These are phyloP conservation scores for Penicillium flavigenum DNA, from an alignment of 495 filamentous ascomycete genomes.

Conservation along the genomic window DNA sequence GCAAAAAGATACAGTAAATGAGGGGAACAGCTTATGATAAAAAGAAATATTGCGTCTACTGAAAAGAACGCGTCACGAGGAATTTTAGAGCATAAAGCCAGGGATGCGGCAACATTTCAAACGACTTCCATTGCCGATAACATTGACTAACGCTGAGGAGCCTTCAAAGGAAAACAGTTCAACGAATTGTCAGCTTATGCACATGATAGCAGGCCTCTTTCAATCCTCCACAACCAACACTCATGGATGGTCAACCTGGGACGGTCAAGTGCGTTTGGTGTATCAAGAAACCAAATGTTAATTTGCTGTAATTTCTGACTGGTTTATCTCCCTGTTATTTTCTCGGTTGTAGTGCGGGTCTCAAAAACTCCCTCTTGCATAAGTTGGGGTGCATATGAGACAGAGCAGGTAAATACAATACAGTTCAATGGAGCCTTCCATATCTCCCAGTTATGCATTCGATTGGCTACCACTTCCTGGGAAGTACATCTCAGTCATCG, in stretches of 20 bases:
- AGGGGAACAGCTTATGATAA: too few species aligned
- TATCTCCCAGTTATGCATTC: too few species aligned
- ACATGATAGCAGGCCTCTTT: not conserved
- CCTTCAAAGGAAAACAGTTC: not conserved
- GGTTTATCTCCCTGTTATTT: not conserved
- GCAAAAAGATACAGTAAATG: not conserved
- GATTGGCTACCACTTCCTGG: too few species aligned
- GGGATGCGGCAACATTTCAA: not conserved
- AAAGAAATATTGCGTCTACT: not conserved
- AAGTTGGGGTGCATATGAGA: too few species aligned
- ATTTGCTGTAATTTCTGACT: not conserved
- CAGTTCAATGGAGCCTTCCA: too few species aligned
- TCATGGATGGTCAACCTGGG: not conserved
- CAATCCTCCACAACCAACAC: not conserved
- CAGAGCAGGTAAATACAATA: too few species aligned
- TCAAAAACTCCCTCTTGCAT: not conserved
- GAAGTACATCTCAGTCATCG: too few species aligned
- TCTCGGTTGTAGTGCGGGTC: not conserved
- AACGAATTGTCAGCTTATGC: not conserved
- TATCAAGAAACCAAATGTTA: not conserved
- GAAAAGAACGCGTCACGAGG: not conserved
- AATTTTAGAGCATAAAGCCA: too few species aligned
- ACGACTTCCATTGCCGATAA: not conserved
- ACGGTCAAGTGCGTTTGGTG: not conserved
- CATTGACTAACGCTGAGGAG: not conserved